A percentile compares a stretch with the other conserved stretches of the same genome.
Evolutionary conservation across 345 rosid genomes (phyloP).

Genomic region (Lumnitzera racemosa): DNA sequence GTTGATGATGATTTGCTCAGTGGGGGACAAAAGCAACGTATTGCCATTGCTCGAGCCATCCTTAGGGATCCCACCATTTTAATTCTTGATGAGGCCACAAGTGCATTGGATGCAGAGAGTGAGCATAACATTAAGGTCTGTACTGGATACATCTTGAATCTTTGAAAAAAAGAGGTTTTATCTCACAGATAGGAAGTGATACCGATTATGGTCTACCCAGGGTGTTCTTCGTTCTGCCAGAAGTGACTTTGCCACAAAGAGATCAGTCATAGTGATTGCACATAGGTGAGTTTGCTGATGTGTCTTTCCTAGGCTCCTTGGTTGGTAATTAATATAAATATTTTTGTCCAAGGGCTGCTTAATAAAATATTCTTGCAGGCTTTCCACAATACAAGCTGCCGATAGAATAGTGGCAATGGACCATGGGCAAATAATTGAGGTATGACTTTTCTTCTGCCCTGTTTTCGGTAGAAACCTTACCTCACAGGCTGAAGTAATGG

Average conservation of each 20-base stretch:
- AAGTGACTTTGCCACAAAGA: slow-evolving; percentile 44
- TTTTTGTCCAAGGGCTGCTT: not conserved
- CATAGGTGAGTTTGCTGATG: slow-evolving; percentile 43
- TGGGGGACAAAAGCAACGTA: slow-evolving; percentile 97
- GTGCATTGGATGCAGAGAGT: slow-evolving; percentile 96
- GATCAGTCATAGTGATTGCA: slow-evolving; percentile 83
- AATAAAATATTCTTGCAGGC: slow-evolving; percentile 35
- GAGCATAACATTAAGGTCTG: slow-evolving; percentile 88
- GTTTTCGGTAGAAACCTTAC: not conserved
- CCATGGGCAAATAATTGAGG: slow-evolving; percentile 74
- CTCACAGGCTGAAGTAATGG: too few species aligned
- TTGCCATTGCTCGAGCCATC: slow-evolving; percentile 93
- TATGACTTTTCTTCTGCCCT: slow-evolving; percentile 12
- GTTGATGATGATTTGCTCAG: slow-evolving; percentile 97
- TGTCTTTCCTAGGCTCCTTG: not conserved
- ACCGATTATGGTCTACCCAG: slow-evolving; percentile 20
- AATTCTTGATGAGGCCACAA: slow-evolving; percentile 95
- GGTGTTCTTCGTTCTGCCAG: slow-evolving; percentile 76
- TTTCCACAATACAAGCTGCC: slow-evolving; percentile 89
- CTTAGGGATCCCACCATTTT: slow-evolving; percentile 86
- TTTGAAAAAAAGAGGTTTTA: not conserved
- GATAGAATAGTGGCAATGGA: slow-evolving; percentile 90
- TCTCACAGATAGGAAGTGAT: not conserved
- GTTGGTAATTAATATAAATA: not conserved
- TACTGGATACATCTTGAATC: slow-evolving; percentile 2